Conservation (phyloP, 345 rosid genomes). For the Combretum micranthum region DNA sequence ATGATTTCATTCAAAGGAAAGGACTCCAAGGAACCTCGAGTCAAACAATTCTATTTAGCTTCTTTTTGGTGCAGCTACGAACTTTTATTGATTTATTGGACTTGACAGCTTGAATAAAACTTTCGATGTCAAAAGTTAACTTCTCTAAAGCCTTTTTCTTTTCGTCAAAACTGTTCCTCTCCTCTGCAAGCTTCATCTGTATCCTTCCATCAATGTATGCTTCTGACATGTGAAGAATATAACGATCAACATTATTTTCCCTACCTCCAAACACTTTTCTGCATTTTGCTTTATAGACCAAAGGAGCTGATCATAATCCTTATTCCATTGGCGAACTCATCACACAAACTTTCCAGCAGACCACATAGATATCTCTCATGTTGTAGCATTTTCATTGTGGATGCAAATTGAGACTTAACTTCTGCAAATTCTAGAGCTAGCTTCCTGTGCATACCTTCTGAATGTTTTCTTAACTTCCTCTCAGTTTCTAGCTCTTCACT, state of each 20-base stretch:
- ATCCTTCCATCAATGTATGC: slow-evolving; percentile 77
- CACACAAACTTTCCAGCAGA: slow-evolving; percentile 72
- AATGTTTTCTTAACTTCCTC: slow-evolving; percentile 50
- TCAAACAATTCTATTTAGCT: slow-evolving; percentile 23
- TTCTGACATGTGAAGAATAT: slow-evolving; percentile 81
- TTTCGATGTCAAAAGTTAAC: too few species aligned
- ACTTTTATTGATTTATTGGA: slow-evolving; percentile 1
- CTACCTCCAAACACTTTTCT: slow-evolving; percentile 37
- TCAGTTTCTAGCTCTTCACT: slow-evolving; percentile 58
- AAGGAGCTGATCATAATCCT: slow-evolving; percentile 63
- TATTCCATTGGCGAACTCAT: slow-evolving; percentile 83
- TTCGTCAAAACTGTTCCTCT: slow-evolving; percentile 25
- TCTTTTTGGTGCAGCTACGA: slow-evolving; percentile 10
- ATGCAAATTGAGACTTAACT: slow-evolving; percentile 47
- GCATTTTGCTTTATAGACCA: slow-evolving; percentile 42
- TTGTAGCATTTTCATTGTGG: slow-evolving; percentile 59
- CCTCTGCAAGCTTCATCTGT: slow-evolving; percentile 67
- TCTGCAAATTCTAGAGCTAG: slow-evolving; percentile 66
- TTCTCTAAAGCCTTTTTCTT: slow-evolving; percentile 1
- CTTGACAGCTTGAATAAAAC: too few species aligned
- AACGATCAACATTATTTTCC: slow-evolving; percentile 26
- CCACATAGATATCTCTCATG: slow-evolving; percentile 62
- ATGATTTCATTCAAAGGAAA: slow-evolving; percentile 36
- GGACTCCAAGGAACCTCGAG: slow-evolving; percentile 47
- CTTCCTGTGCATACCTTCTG: slow-evolving; percentile 68